These are phyloP conservation scores for Kazachstania bromeliacearum DNA, from an alignment of 805 yeast genomes.

Conservation along the genomic window DNA sequence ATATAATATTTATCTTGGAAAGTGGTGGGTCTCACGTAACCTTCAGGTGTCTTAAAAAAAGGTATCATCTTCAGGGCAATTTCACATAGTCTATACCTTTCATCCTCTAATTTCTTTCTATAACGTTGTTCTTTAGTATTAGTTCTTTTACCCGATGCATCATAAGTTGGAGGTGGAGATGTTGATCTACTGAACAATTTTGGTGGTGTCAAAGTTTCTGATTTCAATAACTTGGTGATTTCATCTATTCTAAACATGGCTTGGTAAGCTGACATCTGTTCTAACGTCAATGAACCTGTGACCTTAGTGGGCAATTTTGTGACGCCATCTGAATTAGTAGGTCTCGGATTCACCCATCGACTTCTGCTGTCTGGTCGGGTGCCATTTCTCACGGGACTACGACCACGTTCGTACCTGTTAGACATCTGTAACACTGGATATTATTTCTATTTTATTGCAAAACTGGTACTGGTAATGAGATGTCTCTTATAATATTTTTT, in stretches of 20 bases:
- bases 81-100: slow-evolving; percentile 72
- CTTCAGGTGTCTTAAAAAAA: slow-evolving; percentile 68
- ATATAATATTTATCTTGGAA: slow-evolving; percentile 74
- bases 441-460: too few relatives aligned
- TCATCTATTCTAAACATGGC: slow-evolving; percentile 70
- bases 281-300: slow-evolving; percentile 49
- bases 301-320: slow-evolving; percentile 33
- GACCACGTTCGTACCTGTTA: not conserved
- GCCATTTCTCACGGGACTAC: slow-evolving; percentile 6
- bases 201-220: slow-evolving; percentile 31
- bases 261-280: slow-evolving; percentile 71
- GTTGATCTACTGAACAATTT: slow-evolving; percentile 50
- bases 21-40: slow-evolving; percentile 61
- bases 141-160: slow-evolving; percentile 67
- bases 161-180: slow-evolving; percentile 91
- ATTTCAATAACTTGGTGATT: slow-evolving; percentile 46
- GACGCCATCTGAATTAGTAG: slow-evolving; percentile 4
- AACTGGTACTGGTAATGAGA: too few relatives aligned
- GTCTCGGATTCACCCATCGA: slow-evolving; percentile 6
- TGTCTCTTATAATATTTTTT: too few relatives aligned
- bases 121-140: slow-evolving; percentile 74
- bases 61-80: slow-evolving; percentile 65
- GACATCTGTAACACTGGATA: too few relatives aligned
- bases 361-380: slow-evolving; percentile 15
- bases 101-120: slow-evolving; percentile 56